Evolutionary conservation across 306 rosid species (phyloP).

Genomic region (Cucumis melo): DNA sequence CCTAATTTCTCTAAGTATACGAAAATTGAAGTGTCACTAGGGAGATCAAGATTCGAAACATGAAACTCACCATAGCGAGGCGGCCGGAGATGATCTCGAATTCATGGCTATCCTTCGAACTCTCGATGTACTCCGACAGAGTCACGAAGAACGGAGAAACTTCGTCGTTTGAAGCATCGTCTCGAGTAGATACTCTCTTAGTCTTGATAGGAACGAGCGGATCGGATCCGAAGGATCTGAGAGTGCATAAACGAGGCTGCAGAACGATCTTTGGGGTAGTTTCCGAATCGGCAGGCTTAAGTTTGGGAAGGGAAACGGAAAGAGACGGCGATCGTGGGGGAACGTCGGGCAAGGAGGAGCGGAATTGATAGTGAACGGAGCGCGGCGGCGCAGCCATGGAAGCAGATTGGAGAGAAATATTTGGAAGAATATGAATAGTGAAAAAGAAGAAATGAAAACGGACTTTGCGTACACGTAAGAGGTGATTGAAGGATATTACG

Average conservation of each 20-base stretch:
- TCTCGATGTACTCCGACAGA: constrained; percentile 67
- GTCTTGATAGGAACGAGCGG: constrained; percentile 25
- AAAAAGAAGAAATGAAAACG: background rate
- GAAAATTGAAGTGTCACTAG: background rate
- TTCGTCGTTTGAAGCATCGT: constrained; percentile 16
- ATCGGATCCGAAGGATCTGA: constrained; percentile 76
- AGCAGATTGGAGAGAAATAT: background rate
- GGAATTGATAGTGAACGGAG: constrained; percentile 23
- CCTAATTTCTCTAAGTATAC: background rate
- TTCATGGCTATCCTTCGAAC: constrained; percentile 74
- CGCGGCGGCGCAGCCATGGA: constrained; percentile 36
- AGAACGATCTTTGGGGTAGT: constrained; percentile 35
- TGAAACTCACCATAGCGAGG: constrained; percentile 71
- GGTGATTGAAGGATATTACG: background rate
- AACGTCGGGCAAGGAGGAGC: constrained; percentile 23
- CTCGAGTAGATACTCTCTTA: constrained; percentile 8
- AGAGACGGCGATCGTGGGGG: constrained; percentile 8
- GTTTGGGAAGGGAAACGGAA: constrained; percentile 30
- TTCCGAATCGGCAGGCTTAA: constrained; percentile 27
- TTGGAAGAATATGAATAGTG: background rate
- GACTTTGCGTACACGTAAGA: background rate
- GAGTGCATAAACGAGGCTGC: constrained; percentile 77
- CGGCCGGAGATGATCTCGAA: constrained; percentile 91
- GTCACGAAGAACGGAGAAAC: constrained; percentile 56
- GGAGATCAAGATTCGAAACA: background rate